Base-by-base conservation (phyloP, 2,329 filamentous ascomycete species). In the Rhexocercosporidium sp. region DNA sequence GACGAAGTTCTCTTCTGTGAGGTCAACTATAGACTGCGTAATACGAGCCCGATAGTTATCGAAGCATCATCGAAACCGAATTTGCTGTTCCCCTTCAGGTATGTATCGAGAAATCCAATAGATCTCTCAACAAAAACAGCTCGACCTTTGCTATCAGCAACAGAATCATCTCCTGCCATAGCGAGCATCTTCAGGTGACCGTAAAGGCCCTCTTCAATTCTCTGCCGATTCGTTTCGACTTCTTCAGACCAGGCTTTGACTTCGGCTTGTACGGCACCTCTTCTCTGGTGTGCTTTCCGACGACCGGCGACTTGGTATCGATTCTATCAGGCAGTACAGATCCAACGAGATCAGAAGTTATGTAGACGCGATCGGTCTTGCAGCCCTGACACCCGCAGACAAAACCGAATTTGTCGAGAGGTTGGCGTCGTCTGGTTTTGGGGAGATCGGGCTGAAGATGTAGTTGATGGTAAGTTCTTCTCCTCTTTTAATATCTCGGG, bases 391-490 rank as follows among this genome's bases (percentile, higher is more conserved):
- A 57, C 6, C 11, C 25, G 34, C 53, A 57, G 12, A 57, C 18
- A 34, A 57, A 39, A 9, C n/a, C 34, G 53, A 39, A 57, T 6
- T 57, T 39, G 1, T 39, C 31, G 18, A 57, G 31, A 16, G 25
- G 34, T 4, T 25, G 14, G n/a, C 8, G n/a, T 25, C 14, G 53
- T 16, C 53, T 22, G 31, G 34, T 11, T 20, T 57, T 37, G 7
- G n/a, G 9, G 53, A 14, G 8, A n/a, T 18, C 16, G 20, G 4
- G 4, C 12, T 41, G n/a, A 57, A 9, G n/a, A 27, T 39, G n/a
- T 66, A 66, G 49, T 29, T 41, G 18, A 54, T 47, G 5, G 53
- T 57, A n/a, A 67, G 51, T 31, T 65, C 66, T 16, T 65, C 66
- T 20, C 66, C 62, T 16, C 34, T 9, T 16, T 49, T 18, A 18